Conservation (phyloP, 2,329 filamentous ascomycete genomes). For the Colletotrichum somersetense region DNA sequence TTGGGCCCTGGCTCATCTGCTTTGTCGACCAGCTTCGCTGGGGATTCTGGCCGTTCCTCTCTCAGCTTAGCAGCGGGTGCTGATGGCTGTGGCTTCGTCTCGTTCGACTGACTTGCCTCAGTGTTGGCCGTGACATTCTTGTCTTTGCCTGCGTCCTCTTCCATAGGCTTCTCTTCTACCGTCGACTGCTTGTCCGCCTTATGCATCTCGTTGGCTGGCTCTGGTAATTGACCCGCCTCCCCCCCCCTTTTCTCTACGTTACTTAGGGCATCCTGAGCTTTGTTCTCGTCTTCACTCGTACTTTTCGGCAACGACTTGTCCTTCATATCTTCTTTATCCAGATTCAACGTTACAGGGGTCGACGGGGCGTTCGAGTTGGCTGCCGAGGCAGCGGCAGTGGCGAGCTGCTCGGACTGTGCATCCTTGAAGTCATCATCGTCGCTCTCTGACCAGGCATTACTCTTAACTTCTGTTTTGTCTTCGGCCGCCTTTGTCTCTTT, state of each 20-base stretch:
- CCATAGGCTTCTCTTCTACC: background rate
- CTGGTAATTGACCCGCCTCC: constrained; percentile 9
- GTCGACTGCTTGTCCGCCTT: background rate
- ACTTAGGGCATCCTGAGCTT: background rate
- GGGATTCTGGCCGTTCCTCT: constrained; percentile 20
- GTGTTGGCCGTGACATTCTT: background rate
- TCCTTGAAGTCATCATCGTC: constrained; percentile 48
- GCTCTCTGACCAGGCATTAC: constrained; percentile 45
- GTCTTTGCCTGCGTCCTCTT: constrained; percentile 1
- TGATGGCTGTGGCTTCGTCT: background rate
- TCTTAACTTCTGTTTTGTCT: constrained; percentile 20
- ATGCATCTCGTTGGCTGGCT: background rate
- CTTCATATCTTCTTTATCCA: constrained; percentile 24
- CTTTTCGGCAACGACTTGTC: constrained; percentile 11
- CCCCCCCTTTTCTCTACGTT: background rate
- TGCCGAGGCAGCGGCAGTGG: constrained; percentile 26
- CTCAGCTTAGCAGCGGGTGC: constrained; percentile 1
- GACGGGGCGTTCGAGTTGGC: constrained; percentile 32
- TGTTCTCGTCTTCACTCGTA: constrained; percentile 26
- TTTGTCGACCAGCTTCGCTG: constrained; percentile 32
- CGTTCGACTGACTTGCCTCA: background rate
- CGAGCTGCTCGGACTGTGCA: constrained; percentile 43
- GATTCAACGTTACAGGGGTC: constrained; percentile 31
- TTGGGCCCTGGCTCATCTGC: constrained; percentile 40
- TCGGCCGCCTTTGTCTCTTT: constrained; percentile 34